A percentile compares a stretch with the other conserved stretches of the same genome.
phyloP scores from a whole-genome alignment of 257 asterid species.

The Solanum pimpinellifolium region DNA sequence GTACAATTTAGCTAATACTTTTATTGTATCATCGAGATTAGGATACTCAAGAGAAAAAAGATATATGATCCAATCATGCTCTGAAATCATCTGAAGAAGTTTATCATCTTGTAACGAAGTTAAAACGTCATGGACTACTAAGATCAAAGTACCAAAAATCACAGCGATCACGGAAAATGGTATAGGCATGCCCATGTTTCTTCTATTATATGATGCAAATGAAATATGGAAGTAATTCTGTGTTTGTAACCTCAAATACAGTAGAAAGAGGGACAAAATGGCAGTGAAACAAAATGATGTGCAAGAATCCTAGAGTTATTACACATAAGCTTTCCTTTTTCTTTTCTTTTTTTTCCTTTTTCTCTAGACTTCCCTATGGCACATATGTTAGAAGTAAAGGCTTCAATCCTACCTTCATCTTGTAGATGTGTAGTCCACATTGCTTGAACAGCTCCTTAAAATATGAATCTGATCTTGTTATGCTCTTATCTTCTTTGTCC shows the following conservation, averaged over 20 bases:
- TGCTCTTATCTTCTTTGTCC: constrained; percentile 85
- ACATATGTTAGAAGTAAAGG: background rate
- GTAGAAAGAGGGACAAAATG: background rate
- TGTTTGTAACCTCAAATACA: background rate
- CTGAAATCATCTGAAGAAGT: background rate
- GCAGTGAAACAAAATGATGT: background rate
- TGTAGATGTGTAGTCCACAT: constrained; percentile 71
- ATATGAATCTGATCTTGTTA: constrained; percentile 81
- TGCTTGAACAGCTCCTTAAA: constrained; percentile 72
- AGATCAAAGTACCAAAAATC: background rate
- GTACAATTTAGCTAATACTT: background rate
- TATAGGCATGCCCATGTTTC: background rate
- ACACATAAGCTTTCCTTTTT: background rate
- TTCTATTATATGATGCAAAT: background rate
- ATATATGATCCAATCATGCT: background rate
- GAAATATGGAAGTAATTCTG: background rate
- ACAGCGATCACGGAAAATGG: background rate
- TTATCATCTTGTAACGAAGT: background rate
- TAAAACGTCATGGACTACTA: background rate
- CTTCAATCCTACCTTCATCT: constrained; percentile 44
- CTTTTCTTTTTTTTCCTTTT: background rate
- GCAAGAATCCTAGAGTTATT: background rate
- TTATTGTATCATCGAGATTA: background rate
- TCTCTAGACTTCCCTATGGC: background rate
- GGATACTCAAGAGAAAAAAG: background rate